Evolutionary conservation across 495 filamentous ascomycete species (phyloP), one percentile per base, ranked within the genome.

Genomic region (Daldinia bambusicola): DNA sequence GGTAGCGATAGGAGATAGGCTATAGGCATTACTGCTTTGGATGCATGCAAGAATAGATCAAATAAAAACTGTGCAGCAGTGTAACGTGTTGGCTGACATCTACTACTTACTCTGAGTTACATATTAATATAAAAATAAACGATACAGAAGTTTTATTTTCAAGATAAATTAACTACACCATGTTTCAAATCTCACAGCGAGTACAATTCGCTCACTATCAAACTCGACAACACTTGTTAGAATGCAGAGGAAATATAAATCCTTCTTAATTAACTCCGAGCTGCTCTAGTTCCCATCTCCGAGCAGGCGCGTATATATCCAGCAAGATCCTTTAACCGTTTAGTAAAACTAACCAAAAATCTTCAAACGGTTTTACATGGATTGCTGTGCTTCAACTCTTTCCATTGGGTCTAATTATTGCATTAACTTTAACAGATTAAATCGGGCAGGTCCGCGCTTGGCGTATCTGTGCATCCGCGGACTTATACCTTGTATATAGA

Each of bases 301-400:
- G 55, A 55, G 36, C 7, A 58, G 36, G 38, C 34, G 13, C n/a
- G 31, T 56, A 12, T 26, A 31, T 20, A 32, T 37, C 22, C 30
- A 57, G 41, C 40, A 6, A 65, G 63, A 65, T 65, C 63, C 58
- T 20, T 20, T 38, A 12, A 30, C 12, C n/a, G 18, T 45, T 53
- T 26, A 26, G 26, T 26, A 26, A 26, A 26, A 31, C 26, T 38
- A 30, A 30, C 38, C 52, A 12, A 10, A 22, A 48, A 37, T 12
- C 12, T 18, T 8, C 13, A 56, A 63, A 34, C 22, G 36, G 48
- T 32, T 26, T 26, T 20, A 4, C 16, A 53, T 8, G 16, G 30
- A 63, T 52, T 18, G 12, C 13, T 31, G 18, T 16, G 16, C 8
- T 48, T 22, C 9, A 1, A 8, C 18, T 4, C 10, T 5, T 43